Conservation (phyloP, 495 filamentous ascomycete genomes). For the Penicilliopsis zonata region DNA sequence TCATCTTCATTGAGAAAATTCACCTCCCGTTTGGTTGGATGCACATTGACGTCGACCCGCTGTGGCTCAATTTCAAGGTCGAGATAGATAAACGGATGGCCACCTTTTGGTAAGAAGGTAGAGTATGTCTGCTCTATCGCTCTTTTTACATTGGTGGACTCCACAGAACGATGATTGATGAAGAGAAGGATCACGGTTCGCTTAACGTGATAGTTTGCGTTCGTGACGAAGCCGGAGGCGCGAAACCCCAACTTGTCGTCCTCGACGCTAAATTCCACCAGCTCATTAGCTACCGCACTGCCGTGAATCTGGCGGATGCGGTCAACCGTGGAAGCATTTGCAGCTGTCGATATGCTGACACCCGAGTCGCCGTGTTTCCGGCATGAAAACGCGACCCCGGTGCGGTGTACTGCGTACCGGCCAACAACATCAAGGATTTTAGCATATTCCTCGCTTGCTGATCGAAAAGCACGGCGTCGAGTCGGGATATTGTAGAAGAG, state of each 20-base stretch:
- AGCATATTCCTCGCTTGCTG: slow-evolving; percentile 88
- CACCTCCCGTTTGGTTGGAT: slow-evolving; percentile 95
- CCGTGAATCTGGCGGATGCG: slow-evolving; percentile 87
- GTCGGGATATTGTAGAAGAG: slow-evolving; percentile 94
- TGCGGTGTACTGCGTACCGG: slow-evolving; percentile 89
- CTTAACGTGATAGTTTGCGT: slow-evolving; percentile 94
- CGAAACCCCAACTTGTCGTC: slow-evolving; percentile 76
- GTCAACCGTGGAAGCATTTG: slow-evolving; percentile 59
- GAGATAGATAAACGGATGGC: slow-evolving; percentile 89
- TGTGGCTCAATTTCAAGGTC: slow-evolving; percentile 89
- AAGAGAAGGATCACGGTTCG: slow-evolving; percentile 82
- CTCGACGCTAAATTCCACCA: slow-evolving; percentile 62
- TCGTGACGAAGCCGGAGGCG: slow-evolving; percentile 71
- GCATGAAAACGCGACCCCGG: slow-evolving; percentile 83
- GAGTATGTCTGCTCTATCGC: slow-evolving; percentile 87
- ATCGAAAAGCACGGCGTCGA: slow-evolving; percentile 79
- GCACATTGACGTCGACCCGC: slow-evolving; percentile 93
- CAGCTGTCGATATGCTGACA: slow-evolving; percentile 65
- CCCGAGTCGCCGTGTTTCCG: slow-evolving; percentile 90
- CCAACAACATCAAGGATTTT: slow-evolving; percentile 96
- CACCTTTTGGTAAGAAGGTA: slow-evolving; percentile 82
- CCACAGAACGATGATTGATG: slow-evolving; percentile 96
- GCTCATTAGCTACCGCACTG: slow-evolving; percentile 74
- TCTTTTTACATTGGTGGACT: slow-evolving; percentile 80
- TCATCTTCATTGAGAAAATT: slow-evolving; percentile 98